Conservation (phyloP, 345 rosid species). For the Luvunga scandens region DNA sequence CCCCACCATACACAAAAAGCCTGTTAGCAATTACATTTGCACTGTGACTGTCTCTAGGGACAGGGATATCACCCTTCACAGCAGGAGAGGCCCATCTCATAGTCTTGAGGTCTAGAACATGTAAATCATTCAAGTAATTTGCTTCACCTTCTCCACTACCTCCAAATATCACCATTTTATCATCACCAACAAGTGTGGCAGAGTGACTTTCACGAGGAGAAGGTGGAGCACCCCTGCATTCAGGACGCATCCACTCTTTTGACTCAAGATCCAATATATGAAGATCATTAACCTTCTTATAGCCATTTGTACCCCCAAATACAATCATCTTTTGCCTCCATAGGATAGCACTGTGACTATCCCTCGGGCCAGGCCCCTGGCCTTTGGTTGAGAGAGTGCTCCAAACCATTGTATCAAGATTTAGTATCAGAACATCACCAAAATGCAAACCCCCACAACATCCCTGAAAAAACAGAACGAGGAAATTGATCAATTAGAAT, state of each 20-base stretch:
- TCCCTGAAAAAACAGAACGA: constrained; percentile 38
- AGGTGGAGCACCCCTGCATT: constrained; percentile 47
- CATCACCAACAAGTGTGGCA: constrained; percentile 50
- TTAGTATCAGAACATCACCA: constrained; percentile 57
- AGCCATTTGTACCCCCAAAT: constrained; percentile 76
- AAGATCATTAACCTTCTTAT: constrained; percentile 64
- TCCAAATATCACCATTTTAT: constrained; percentile 57
- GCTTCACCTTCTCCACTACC: constrained; percentile 82
- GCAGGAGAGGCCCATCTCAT: constrained; percentile 66
- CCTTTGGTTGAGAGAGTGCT: constrained; percentile 50
- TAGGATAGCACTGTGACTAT: constrained; percentile 72
- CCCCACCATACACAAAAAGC: constrained; percentile 67
- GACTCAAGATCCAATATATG: constrained; percentile 55
- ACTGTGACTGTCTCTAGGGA: constrained; percentile 71
- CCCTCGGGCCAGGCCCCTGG: constrained; percentile 70
- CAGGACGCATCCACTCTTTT: constrained; percentile 53
- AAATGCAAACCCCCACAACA: constrained; percentile 77
- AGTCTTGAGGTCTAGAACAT: constrained; percentile 52
- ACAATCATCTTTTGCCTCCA: constrained; percentile 58
- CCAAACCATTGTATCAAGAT: constrained; percentile 56
- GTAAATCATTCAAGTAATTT: constrained; percentile 73
- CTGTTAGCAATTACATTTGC: constrained; percentile 47
- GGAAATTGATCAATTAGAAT: neutral
- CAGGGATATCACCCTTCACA: constrained; percentile 57
- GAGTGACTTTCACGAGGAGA: constrained; percentile 77